Evolutionary conservation across 257 asterid species (phyloP).

Genomic region (Linderniella brevidens): DNA sequence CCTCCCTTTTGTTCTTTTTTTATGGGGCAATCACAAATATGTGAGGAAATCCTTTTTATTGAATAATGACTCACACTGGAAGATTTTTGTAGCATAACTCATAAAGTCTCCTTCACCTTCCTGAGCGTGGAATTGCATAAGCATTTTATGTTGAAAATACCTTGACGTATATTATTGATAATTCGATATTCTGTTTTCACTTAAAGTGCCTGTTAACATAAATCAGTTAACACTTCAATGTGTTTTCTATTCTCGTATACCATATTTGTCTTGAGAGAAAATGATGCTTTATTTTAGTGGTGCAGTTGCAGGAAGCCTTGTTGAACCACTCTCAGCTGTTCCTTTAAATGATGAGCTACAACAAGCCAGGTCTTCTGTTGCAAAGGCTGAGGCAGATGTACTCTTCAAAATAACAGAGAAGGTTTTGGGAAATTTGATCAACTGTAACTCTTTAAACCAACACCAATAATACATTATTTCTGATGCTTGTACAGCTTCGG

Average conservation of each 20-base stretch:
- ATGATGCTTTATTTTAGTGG: constrained; percentile 40
- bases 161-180: too few species aligned
- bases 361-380: constrained; percentile 65
- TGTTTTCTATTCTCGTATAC: constrained; percentile 1
- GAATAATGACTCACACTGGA: too few species aligned
- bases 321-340: constrained; percentile 88
- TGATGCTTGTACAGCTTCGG: constrained; percentile 45
- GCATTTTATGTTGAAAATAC: too few species aligned
- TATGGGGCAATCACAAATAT: too few species aligned
- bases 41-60: too few species aligned
- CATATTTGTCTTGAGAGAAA: constrained; percentile 11
- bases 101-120: too few species aligned
- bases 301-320: constrained; percentile 65
- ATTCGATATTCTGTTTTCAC: too few species aligned
- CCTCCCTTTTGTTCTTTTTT: too few species aligned
- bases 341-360: constrained; percentile 84
- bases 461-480: constrained; percentile 9
- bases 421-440: constrained; percentile 29
- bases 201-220: too few species aligned
- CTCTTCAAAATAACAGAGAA: constrained; percentile 65
- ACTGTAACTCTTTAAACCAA: constrained; percentile 7
- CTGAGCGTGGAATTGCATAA: too few species aligned
- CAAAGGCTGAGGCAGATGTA: constrained; percentile 81
- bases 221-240: too few species aligned
- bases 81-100: too few species aligned